Base-by-base conservation (phyloP, 2,329 filamentous ascomycete species). In the Aspergillus pseudoterreus region DNA sequence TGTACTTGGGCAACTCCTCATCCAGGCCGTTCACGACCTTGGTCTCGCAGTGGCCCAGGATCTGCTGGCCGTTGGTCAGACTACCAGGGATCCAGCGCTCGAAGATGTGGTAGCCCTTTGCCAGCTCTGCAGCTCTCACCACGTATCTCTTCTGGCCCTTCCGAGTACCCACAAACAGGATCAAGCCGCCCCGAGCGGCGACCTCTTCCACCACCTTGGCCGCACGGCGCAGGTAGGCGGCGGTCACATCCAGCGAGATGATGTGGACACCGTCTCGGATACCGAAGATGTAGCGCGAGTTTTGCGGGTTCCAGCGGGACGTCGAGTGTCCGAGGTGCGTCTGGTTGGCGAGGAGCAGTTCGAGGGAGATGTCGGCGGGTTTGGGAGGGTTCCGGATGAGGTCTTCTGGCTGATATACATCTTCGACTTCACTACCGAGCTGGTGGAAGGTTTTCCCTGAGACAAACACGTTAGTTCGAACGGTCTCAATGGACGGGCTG, bases 211-310 rank as follows among this genome's bases (percentile, higher is more conserved):
- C 90, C 4, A 99, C 85, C 62, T 92, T 88, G n/a, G 91, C 90
- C 4, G 94, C 92, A 46, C 94, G 85, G n/a, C 92, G 85, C 50
- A 99, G 81, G 72, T 97, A 87, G 14, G 91, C 87, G 12, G 91
- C 90, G 30, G 89, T 97, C 54, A 84, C 81, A 69, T 99, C 94
- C 3, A 97, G 84, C 9, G 87, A 88, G 71, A 99, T 96, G 69
- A 99, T 91, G 74, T 96, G 92, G 55, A 95, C 86, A 14, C 88
- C 90, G 60, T 94, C 82, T 42, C 94, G 82, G 55, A 95, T 83
- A 62, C 94, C 94, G 69, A 89, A 92, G 69, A 99, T 97, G 75
- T 97, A 97, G 60, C 88, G 83, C 58, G 91, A 86, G 75, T 97
- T 99, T 47, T 84, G 86, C 10, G 94, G 92, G 74, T 99, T 95